phyloP scores from a whole-genome alignment of 495 filamentous ascomycete species.

The Neurospora sp. region DNA sequence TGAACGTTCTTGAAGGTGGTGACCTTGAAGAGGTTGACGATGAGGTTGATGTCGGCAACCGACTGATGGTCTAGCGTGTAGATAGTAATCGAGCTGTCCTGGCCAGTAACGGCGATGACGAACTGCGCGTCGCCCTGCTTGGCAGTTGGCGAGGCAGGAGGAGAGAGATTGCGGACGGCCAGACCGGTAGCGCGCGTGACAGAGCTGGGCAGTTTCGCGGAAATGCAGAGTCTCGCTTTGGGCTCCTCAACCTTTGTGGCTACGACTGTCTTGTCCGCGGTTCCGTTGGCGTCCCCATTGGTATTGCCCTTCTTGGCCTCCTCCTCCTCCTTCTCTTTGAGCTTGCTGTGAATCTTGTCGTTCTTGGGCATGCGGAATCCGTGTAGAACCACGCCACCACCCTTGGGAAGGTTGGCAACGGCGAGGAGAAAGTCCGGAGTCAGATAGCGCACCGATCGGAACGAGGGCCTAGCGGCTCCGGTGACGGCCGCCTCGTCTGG shows the following conservation, averaged over 20 bases:
- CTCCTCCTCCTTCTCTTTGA: constrained; percentile 24
- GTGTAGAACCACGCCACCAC: constrained; percentile 40
- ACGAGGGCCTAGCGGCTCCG: constrained; percentile 38
- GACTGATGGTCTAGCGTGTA: constrained; percentile 56
- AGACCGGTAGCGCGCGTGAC: constrained; percentile 53
- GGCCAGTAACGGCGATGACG: constrained; percentile 71
- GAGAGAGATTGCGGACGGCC: constrained; percentile 57
- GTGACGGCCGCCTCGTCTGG: constrained; percentile 36
- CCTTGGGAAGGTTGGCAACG: constrained; percentile 37
- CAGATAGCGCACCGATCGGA: constrained; percentile 68
- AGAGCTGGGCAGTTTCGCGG: constrained; percentile 30
- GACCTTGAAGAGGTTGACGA: constrained; percentile 49
- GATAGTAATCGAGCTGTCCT: constrained; percentile 70
- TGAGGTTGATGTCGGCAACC: constrained; percentile 35
- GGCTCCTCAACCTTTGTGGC: constrained; percentile 11
- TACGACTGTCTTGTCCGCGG: background rate
- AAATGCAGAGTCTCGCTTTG: constrained; percentile 32
- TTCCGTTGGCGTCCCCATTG: background rate
- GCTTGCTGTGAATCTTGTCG: constrained; percentile 31
- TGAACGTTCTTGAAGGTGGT: constrained; percentile 63
- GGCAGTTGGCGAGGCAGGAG: constrained; percentile 31
- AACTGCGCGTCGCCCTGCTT: constrained; percentile 55
- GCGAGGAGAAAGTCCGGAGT: constrained; percentile 67
- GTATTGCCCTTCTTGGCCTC: constrained; percentile 13
- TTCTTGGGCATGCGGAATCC: constrained; percentile 35